A percentile compares a stretch with the other conserved stretches of the same genome.
phyloP scores from a whole-genome alignment of 2,329 filamentous ascomycete species.

The Mycosphaerella arachidis region DNA sequence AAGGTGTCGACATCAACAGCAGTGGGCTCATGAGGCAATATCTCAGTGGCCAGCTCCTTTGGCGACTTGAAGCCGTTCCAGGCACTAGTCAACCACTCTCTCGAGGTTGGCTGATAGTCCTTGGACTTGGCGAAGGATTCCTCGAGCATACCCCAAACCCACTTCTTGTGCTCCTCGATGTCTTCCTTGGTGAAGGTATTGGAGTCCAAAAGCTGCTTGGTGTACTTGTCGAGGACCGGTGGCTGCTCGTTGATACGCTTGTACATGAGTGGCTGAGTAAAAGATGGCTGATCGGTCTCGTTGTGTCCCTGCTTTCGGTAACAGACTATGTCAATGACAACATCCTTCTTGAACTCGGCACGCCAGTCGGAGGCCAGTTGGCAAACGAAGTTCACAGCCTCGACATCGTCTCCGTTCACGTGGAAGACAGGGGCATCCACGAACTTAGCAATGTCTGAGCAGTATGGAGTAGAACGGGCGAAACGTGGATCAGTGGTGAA shows the following conservation, averaged over 20 bases:
- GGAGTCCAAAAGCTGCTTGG: conserved; percentile 83
- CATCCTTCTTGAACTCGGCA: conserved; percentile 96
- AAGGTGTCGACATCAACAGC: conserved; percentile 69
- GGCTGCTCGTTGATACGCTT: conserved; percentile 87
- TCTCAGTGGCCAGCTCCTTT: conserved; percentile 92
- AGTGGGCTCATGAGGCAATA: conserved; percentile 86
- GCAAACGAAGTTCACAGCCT: conserved; percentile 97
- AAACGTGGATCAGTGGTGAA: conserved; percentile 99
- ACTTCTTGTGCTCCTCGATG: conserved; percentile 97
- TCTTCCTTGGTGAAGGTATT: conserved; percentile 96
- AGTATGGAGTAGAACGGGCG: conserved; percentile 95
- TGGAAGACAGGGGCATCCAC: conserved; percentile 99
- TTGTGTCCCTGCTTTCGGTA: conserved; percentile 99
- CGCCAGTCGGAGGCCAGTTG: conserved; percentile 97
- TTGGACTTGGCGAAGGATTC: conserved; percentile 97
- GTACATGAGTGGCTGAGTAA: conserved; percentile 99
- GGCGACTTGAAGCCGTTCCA: conserved; percentile 99
- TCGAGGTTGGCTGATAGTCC: conserved; percentile 92
- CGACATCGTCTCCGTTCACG: conserved; percentile 97
- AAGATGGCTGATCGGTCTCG: conserved; percentile 97
- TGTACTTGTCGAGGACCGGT: conserved; percentile 83
- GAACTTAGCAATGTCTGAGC: conserved; percentile 97
- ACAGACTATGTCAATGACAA: conserved; percentile 96
- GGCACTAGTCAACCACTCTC: conserved; percentile 97
- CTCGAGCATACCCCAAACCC: conserved; percentile 99